These are phyloP conservation scores for Mycena pura DNA, from an alignment of 768 basidiomycete species.

Conservation along the genomic window DNA sequence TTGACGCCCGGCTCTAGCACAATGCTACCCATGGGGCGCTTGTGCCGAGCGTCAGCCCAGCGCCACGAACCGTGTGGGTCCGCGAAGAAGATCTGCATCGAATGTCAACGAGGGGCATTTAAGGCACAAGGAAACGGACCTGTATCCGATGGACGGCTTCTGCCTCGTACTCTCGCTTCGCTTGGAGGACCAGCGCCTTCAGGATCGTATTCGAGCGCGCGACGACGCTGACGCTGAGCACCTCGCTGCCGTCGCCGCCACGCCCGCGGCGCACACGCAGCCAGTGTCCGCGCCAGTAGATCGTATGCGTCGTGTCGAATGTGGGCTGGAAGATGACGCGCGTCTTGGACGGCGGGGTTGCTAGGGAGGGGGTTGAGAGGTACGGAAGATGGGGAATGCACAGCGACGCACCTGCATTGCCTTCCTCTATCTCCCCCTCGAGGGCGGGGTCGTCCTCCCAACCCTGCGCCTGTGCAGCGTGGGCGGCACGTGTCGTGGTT, in stretches of 20 bases:
- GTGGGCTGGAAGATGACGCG: slow-evolving; percentile 90
- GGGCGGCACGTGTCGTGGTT: slow-evolving; percentile 79
- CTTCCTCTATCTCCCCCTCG: slow-evolving; percentile 14
- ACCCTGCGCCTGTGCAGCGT: slow-evolving; percentile 62
- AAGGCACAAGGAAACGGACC: slow-evolving; percentile 3
- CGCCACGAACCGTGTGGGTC: slow-evolving; percentile 90
- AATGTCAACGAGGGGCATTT: not conserved
- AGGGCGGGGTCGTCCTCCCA: slow-evolving; percentile 45
- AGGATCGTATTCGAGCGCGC: slow-evolving; percentile 84
- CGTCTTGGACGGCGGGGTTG: slow-evolving; percentile 58
- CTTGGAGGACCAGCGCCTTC: slow-evolving; percentile 88
- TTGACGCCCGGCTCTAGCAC: slow-evolving; percentile 89
- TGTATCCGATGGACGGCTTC: slow-evolving; percentile 85
- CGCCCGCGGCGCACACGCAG: slow-evolving; percentile 66
- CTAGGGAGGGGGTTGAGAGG: slow-evolving; percentile 23
- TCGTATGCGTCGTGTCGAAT: slow-evolving; percentile 87
- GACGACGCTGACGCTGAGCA: slow-evolving; percentile 84
- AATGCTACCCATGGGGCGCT: slow-evolving; percentile 87
- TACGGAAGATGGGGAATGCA: not conserved
- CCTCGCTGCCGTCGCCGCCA: slow-evolving; percentile 65
- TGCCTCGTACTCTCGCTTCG: slow-evolving; percentile 89
- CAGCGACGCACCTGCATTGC: slow-evolving; percentile 30
- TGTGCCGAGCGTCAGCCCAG: slow-evolving; percentile 87
- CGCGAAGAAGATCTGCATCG: slow-evolving; percentile 79
- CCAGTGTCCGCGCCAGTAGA: slow-evolving; percentile 87